Evolutionary conservation across 768 basidiomycete genomes (phyloP), one percentile per base, ranked within the genome.

Genomic region (Sistotremastrum niveocremeum): DNA sequence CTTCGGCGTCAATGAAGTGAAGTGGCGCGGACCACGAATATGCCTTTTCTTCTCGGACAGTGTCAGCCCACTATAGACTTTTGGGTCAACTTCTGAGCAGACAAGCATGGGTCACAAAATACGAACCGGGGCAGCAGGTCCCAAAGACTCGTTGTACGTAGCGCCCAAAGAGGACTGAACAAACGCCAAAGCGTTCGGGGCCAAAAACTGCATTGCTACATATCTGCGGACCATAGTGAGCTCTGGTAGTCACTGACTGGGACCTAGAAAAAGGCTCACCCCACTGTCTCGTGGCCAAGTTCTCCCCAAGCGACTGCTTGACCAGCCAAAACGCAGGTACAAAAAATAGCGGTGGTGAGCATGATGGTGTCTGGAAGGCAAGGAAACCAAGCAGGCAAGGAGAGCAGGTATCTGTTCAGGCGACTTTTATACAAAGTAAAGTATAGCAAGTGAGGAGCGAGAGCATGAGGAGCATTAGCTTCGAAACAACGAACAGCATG

Each of bases 1-100:
- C 53, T 56, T 72, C 57, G 3, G 74, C 73, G 39, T 76, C 73
- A 12, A 76, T 68, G 46, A 64, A 77, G 56, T 73, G 52, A 45
- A 74, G 69, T 46, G 51, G 48, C 5, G 46, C 50, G 12, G 53
- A 54, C 48, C 54, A 62, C 31, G 41, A 51, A 45, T 53, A 62
- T 3, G 63, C 65, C 4, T 58, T 44, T 47, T 62, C 54, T n/a
- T 61, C 64, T 38, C 64, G 64, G 48, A 76, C 66, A 10, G 58
- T 59, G 52, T 77, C 74, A 1, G 73, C 73, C 73, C 73, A 77
- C 71, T 73, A 41, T 35, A 41, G 34, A 32, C 36, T 7, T 12
- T 6, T 35, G 11, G 12, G 10, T 4, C 49, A 11, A 44, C 41
- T 39, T 20, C n/a, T 45, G 9, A 33, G 37, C 9, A 35, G 31